A percentile compares a stretch with the other conserved stretches of the same genome.
Evolutionary conservation across 73 alveolate genomes (phyloP).

Genomic region (Paramecium bursaria): DNA sequence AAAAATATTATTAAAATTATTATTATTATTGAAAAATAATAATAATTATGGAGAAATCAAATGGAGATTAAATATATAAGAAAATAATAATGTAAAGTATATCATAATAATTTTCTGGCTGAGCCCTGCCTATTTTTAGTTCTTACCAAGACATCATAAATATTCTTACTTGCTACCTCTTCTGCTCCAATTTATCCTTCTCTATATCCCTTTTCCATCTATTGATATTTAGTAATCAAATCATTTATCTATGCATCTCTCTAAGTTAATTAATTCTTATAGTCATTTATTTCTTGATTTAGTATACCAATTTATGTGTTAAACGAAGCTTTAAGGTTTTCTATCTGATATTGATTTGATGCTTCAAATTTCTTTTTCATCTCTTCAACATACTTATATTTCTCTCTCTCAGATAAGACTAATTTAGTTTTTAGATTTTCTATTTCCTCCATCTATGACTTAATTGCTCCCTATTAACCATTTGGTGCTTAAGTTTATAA

Average conservation of each 20-base stretch:
- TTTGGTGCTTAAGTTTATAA: neutral
- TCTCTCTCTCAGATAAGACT: slow-evolving; percentile 24
- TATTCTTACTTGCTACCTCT: slow-evolving; percentile 32
- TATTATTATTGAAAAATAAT: too few species aligned
- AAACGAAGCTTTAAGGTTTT: slow-evolving; percentile 38
- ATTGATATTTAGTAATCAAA: slow-evolving; percentile 1
- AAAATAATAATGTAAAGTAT: too few species aligned
- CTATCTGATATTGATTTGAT: slow-evolving; percentile 29
- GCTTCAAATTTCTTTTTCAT: slow-evolving; percentile 2
- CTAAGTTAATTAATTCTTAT: neutral
- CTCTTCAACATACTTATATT: slow-evolving; percentile 5
- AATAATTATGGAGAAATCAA: neutral
- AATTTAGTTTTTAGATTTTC: slow-evolving; percentile 3
- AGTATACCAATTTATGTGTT: slow-evolving; percentile 28
- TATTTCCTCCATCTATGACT: slow-evolving; percentile 15
- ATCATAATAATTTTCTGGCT: neutral
- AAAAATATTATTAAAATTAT: too few species aligned
- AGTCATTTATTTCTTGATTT: slow-evolving; percentile 18
- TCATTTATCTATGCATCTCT: slow-evolving; percentile 20
- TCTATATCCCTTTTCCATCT: slow-evolving; percentile 31
- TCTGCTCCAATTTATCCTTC: slow-evolving; percentile 29
- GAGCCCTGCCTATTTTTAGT: neutral
- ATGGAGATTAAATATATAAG: too few species aligned
- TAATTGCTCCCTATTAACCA: neutral
- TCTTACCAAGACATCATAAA: neutral